A percentile compares a stretch with the other conserved stretches of the same genome.
Conservation (phyloP, 2,329 filamentous ascomycete species). For the Exophiala spinifera region DNA sequence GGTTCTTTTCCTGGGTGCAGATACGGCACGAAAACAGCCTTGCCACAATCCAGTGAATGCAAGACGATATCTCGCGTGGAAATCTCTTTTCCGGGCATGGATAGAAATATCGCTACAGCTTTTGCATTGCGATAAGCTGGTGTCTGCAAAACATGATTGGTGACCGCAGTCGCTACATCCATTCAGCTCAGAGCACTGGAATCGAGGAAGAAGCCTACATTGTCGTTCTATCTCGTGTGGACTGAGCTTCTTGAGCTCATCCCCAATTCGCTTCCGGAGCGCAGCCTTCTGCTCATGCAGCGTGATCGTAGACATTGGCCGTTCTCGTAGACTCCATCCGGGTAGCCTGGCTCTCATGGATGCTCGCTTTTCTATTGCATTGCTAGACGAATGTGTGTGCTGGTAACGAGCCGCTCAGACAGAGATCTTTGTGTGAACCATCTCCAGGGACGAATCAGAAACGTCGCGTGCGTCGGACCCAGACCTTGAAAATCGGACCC, state of each 20-base stretch:
- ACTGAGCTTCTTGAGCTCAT: slow-evolving; percentile 19
- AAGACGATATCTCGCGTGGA: slow-evolving; percentile 79
- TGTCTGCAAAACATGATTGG: slow-evolving; percentile 62
- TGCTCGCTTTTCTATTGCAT: too few species aligned
- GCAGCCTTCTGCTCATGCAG: slow-evolving; percentile 23
- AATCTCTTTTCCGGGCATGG: slow-evolving; percentile 85
- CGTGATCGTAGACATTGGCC: slow-evolving; percentile 14
- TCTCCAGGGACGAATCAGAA: not conserved
- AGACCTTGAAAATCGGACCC: not conserved
- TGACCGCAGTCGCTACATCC: slow-evolving; percentile 60
- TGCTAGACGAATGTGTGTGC: too few species aligned
- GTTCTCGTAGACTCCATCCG: not conserved
- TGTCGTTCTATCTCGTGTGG: slow-evolving; percentile 25
- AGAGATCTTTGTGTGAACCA: not conserved
- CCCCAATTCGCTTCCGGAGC: slow-evolving; percentile 26
- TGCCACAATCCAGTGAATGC: slow-evolving; percentile 72
- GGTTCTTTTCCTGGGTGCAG: slow-evolving; percentile 55
- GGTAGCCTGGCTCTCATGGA: slow-evolving; percentile 12
- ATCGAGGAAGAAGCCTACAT: slow-evolving; percentile 21
- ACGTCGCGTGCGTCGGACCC: not conserved
- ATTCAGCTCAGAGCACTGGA: slow-evolving; percentile 27
- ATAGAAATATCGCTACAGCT: slow-evolving; percentile 81
- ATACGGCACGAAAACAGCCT: slow-evolving; percentile 88
- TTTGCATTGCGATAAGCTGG: slow-evolving; percentile 72
- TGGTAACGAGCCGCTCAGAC: too few species aligned